These are phyloP conservation scores for Volvariella surrecta DNA, from an alignment of 1,284 basidiomycete species.

Conservation along the genomic window DNA sequence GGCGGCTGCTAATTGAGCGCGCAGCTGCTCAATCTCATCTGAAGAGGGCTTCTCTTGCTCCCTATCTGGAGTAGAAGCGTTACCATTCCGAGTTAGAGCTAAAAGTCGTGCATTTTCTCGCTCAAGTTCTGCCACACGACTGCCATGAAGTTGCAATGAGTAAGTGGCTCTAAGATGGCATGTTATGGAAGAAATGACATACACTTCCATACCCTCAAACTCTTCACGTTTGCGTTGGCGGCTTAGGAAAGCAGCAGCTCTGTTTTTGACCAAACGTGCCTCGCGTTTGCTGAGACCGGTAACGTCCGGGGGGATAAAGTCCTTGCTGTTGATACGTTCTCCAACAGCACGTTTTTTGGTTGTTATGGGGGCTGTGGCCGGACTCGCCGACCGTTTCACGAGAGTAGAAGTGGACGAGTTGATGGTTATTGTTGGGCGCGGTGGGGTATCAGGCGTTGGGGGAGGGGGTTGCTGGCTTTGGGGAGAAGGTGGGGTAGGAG, in stretches of 20 bases:
- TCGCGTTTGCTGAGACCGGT: slow-evolving; percentile 83
- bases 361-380: slow-evolving; percentile 22
- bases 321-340: slow-evolving; percentile 67
- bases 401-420: slow-evolving; percentile 7
- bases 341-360: slow-evolving; percentile 53
- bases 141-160: slow-evolving; percentile 21
- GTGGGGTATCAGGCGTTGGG: not conserved
- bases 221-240: slow-evolving; percentile 88
- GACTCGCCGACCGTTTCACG: slow-evolving; percentile 38
- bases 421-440: slow-evolving; percentile 4
- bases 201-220: slow-evolving; percentile 86
- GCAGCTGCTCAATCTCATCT: slow-evolving; percentile 58
- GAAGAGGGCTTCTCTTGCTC: slow-evolving; percentile 29
- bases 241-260: slow-evolving; percentile 84
- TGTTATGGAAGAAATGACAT: slow-evolving; percentile 20
- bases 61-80: slow-evolving; percentile 14
- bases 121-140: slow-evolving; percentile 68
- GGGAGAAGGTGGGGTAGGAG: slow-evolving; percentile 26
- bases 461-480: slow-evolving; percentile 12
- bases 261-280: slow-evolving; percentile 85
- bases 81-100: slow-evolving; percentile 36
- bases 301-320: slow-evolving; percentile 84
- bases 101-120: slow-evolving; percentile 68
- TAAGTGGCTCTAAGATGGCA: slow-evolving; percentile 9
- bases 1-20: slow-evolving; percentile 52